Evolutionary conservation across 352 stramenopile genomes (phyloP).

Genomic region (Heterotrichella gracilis): DNA sequence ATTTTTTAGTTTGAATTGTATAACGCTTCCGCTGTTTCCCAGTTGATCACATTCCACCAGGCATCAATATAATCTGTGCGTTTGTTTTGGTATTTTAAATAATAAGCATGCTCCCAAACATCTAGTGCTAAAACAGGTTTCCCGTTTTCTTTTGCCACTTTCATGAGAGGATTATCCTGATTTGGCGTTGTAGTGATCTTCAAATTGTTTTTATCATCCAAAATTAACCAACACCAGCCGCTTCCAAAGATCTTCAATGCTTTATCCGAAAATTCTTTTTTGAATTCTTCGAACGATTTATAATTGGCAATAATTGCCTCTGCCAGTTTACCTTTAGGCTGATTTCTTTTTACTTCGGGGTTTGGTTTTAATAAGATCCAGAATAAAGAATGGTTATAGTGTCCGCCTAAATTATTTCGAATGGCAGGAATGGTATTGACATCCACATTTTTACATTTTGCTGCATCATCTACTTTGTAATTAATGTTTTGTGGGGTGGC

Average conservation of each 20-base stretch:
- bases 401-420: neutral
- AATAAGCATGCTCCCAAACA: slow-evolving; percentile 68
- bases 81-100: slow-evolving; percentile 79
- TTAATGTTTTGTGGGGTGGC: neutral
- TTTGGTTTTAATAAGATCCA: slow-evolving; percentile 7
- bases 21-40: slow-evolving; percentile 24
- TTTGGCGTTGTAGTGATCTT: slow-evolving; percentile 71
- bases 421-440: neutral
- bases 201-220: slow-evolving; percentile 30
- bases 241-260: neutral
- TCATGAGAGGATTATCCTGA: slow-evolving; percentile 57
- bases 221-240: neutral
- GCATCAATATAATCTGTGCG: slow-evolving; percentile 70
- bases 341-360: neutral
- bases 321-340: neutral
- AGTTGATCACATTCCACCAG: slow-evolving; percentile 89
- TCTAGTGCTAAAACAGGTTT: slow-evolving; percentile 60
- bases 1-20: slow-evolving; percentile 11
- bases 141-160: slow-evolving; percentile 20
- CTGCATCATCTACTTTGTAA: neutral
- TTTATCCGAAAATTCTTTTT: neutral
- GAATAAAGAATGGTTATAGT: neutral
- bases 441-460: neutral
- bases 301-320: neutral
- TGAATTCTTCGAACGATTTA: neutral